These are phyloP conservation scores for Alternaria dauci DNA, from an alignment of 2,329 filamentous ascomycete genomes.

Conservation along the genomic window DNA sequence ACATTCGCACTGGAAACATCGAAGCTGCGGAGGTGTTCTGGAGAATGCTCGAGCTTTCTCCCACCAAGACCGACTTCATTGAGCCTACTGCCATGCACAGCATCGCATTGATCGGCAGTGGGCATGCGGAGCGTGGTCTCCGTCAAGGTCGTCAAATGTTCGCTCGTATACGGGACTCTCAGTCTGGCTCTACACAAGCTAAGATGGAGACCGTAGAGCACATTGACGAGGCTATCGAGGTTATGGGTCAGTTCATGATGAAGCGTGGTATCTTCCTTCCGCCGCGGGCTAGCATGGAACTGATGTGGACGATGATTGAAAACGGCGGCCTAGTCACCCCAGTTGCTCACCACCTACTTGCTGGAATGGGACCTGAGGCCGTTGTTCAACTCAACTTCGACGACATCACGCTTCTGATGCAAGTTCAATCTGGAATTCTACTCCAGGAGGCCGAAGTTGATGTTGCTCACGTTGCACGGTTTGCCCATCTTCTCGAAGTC, in stretches of 20 bases:
- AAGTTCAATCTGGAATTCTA: slow-evolving; percentile 65
- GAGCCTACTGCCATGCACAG: slow-evolving; percentile 92
- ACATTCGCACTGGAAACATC: slow-evolving; percentile 82
- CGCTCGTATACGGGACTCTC: slow-evolving; percentile 74
- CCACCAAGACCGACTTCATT: slow-evolving; percentile 73
- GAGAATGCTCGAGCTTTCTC: slow-evolving; percentile 71
- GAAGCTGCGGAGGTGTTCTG: slow-evolving; percentile 81
- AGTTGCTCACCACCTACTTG: slow-evolving; percentile 67
- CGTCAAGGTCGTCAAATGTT: slow-evolving; percentile 86
- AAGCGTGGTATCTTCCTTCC: slow-evolving; percentile 62
- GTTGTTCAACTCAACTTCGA: slow-evolving; percentile 64
- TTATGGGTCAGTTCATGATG: slow-evolving; percentile 66
- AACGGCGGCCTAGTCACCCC: slow-evolving; percentile 69
- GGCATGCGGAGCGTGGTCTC: slow-evolving; percentile 82
- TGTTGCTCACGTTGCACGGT: slow-evolving; percentile 66
- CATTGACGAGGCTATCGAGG: slow-evolving; percentile 85
- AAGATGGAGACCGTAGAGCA: slow-evolving; percentile 73
- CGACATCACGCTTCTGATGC: slow-evolving; percentile 67
- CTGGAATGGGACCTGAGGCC: slow-evolving; percentile 66
- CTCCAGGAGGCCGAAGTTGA: slow-evolving; percentile 59
- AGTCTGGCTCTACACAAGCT: slow-evolving; percentile 56
- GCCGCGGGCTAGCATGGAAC: slow-evolving; percentile 64
- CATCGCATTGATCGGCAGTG: slow-evolving; percentile 84
- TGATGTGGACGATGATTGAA: slow-evolving; percentile 71
- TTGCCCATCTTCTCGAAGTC: slow-evolving; percentile 68